Percentiles rank a stretch among this genome's conserved stretches.
Evolutionary conservation across 2,329 filamentous ascomycete species (phyloP).

Genomic region (Boeremia exigua): DNA sequence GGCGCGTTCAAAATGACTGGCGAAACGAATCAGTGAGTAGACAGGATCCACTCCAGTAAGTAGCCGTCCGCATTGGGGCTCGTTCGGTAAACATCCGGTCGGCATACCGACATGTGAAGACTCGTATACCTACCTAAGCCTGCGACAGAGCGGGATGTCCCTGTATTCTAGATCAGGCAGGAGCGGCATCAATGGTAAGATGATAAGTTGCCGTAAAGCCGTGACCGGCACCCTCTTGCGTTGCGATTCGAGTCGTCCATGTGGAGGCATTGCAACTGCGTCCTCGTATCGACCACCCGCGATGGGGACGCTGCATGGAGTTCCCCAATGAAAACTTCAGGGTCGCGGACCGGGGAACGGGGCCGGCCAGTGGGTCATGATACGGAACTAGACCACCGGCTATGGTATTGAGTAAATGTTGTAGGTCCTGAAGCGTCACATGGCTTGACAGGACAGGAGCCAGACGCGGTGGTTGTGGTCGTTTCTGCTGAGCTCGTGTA

Average conservation of each 20-base stretch:
- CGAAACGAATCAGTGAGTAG: constrained; percentile 2
- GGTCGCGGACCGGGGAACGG: constrained; percentile 15
- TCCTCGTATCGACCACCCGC: constrained; percentile 8
- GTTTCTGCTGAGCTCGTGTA: background rate
- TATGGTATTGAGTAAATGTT: background rate
- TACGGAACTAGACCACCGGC: constrained; percentile 5
- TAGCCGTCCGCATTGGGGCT: background rate
- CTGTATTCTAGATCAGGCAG: constrained; percentile 4
- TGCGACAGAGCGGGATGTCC: constrained; percentile 1
- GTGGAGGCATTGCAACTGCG: background rate
- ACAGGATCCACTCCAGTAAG: background rate
- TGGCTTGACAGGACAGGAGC: constrained; percentile 3
- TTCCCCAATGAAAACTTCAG: constrained; percentile 14
- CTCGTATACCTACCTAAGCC: background rate
- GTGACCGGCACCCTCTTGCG: constrained; percentile 1
- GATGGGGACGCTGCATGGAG: background rate
- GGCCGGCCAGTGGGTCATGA: constrained; percentile 6
- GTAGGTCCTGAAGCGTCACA: constrained; percentile 1
- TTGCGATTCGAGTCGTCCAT: constrained; percentile 1
- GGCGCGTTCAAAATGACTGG: background rate
- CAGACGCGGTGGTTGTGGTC: constrained; percentile 3
- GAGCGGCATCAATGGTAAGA: background rate
- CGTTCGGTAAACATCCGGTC: constrained; percentile 9
- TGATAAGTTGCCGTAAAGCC: background rate
- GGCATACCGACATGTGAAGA: constrained; percentile 4